phyloP scores from a whole-genome alignment of 2,329 filamentous ascomycete genomes.

The Botrytis aclada region DNA sequence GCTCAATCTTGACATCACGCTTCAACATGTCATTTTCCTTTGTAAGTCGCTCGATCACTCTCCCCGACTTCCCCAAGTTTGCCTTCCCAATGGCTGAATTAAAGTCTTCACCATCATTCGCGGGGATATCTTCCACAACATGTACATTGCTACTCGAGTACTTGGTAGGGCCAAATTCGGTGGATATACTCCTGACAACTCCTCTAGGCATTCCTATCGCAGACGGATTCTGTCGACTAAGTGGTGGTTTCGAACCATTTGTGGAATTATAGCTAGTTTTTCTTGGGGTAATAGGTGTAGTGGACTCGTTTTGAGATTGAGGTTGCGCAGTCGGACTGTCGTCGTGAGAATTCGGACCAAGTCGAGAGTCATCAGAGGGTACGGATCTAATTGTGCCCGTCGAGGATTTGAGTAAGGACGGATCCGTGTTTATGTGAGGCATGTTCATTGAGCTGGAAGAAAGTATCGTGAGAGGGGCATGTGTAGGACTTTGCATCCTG shows the following conservation, averaged over 20 bases:
- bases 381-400: slow-evolving; percentile 35
- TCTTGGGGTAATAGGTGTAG: slow-evolving; percentile 27
- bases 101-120: slow-evolving; percentile 43
- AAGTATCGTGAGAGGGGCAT: slow-evolving; percentile 17
- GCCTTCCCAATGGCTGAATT: slow-evolving; percentile 68
- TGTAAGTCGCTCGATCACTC: slow-evolving; percentile 78
- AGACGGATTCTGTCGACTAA: slow-evolving; percentile 29
- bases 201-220: slow-evolving; percentile 21
- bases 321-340: slow-evolving; percentile 14
- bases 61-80: slow-evolving; percentile 69
- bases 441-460: slow-evolving; percentile 34
- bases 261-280: slow-evolving; percentile 22
- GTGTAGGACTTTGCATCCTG: slow-evolving; percentile 11
- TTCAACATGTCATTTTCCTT: slow-evolving; percentile 77
- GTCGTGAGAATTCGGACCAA: slow-evolving; percentile 22
- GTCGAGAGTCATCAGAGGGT: slow-evolving; percentile 26
- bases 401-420: slow-evolving; percentile 23
- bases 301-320: slow-evolving; percentile 24
- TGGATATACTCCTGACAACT: slow-evolving; percentile 33
- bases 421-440: slow-evolving; percentile 20
- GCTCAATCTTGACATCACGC: slow-evolving; percentile 67
- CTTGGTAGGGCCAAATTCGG: slow-evolving; percentile 35
- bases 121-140: slow-evolving; percentile 24
- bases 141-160: slow-evolving; percentile 27
- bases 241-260: slow-evolving; percentile 25